phyloP scores from a whole-genome alignment of 495 filamentous ascomycete species.

The Penicillium nucicola region DNA sequence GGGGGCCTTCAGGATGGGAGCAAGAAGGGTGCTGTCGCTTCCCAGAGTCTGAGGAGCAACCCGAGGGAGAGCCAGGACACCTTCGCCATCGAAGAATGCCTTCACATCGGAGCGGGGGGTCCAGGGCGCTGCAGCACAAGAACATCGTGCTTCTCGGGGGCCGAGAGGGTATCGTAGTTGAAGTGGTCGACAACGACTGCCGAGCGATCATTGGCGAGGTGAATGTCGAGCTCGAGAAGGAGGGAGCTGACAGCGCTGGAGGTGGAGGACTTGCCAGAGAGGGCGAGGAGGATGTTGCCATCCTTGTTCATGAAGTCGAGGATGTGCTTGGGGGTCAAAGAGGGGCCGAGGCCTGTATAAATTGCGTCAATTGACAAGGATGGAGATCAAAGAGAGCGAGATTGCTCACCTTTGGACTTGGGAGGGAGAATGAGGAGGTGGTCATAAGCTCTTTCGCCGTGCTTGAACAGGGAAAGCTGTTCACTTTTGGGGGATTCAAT shows the following conservation, averaged over 20 bases:
- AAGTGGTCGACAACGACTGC: conserved; percentile 90
- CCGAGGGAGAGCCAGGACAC: conserved; percentile 74
- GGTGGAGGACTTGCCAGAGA: conserved; percentile 69
- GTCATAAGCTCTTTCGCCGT: conserved; percentile 86
- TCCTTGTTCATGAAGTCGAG: conserved; percentile 87
- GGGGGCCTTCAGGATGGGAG: conserved; percentile 77
- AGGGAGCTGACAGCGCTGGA: conserved; percentile 79
- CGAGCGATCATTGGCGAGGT: conserved; percentile 79
- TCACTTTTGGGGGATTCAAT: conserved; percentile 88
- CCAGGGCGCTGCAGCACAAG: conserved; percentile 68
- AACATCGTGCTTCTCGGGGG: conserved; percentile 83
- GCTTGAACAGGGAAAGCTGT: conserved; percentile 74
- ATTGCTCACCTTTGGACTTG: conserved; percentile 74
- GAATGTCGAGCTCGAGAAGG: conserved; percentile 86
- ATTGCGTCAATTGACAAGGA: conserved; percentile 26
- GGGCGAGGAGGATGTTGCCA: conserved; percentile 89
- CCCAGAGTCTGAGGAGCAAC: conserved; percentile 80
- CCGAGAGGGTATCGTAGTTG: conserved; percentile 77
- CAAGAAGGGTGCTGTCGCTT: conserved; percentile 65
- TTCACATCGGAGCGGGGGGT: conserved; percentile 62
- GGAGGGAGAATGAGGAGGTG: conserved; percentile 84
- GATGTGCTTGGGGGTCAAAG: conserved; percentile 79
- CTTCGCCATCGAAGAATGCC: conserved; percentile 71
- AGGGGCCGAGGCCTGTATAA: conserved; percentile 72
- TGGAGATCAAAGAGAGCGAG: neutral